Evolutionary conservation across 1,284 basidiomycete species (phyloP).

Genomic region (Cutaneotrichosporon cutaneum): DNA sequence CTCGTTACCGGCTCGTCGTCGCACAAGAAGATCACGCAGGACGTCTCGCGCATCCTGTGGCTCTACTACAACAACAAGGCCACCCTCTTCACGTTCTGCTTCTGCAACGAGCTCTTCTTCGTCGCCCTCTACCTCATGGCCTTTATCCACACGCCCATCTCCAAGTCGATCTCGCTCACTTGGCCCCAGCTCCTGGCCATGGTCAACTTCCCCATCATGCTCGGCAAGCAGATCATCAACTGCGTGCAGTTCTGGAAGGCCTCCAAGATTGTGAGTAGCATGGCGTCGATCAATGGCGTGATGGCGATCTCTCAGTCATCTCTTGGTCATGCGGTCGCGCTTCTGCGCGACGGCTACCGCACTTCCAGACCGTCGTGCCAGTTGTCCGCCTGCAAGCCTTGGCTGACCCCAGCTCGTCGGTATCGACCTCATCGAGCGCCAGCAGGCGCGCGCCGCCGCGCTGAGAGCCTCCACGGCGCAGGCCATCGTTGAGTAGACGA

Average conservation of each 20-base stretch:
- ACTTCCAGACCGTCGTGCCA: too few relatives aligned
- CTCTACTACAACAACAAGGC: constrained; percentile 88
- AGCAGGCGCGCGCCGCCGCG: constrained; percentile 60
- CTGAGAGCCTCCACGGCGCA: neutral
- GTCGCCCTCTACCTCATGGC: constrained; percentile 80
- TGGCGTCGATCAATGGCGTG: neutral
- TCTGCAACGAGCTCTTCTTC: constrained; percentile 97
- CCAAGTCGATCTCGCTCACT: constrained; percentile 56
- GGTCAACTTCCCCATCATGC: constrained; percentile 69
- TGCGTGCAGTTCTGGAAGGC: constrained; percentile 98
- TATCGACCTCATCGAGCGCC: constrained; percentile 79
- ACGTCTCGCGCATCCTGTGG: constrained; percentile 88
- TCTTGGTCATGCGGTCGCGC: neutral
- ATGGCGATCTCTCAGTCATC: neutral
- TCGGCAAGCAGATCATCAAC: constrained; percentile 90
- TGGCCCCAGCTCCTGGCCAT: constrained; percentile 76
- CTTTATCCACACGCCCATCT: constrained; percentile 21
- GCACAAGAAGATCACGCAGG: constrained; percentile 87
- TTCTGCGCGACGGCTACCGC: neutral
- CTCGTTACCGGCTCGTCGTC: constrained; percentile 87
- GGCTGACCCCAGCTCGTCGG: constrained; percentile 63
- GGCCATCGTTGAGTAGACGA: neutral
- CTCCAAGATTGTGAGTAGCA: constrained; percentile 68
- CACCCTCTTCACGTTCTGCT: constrained; percentile 89
- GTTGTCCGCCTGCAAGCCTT: neutral